phyloP scores from a whole-genome alignment of 1,284 basidiomycete species.

The Mycosarcoma mackinlayi region DNA sequence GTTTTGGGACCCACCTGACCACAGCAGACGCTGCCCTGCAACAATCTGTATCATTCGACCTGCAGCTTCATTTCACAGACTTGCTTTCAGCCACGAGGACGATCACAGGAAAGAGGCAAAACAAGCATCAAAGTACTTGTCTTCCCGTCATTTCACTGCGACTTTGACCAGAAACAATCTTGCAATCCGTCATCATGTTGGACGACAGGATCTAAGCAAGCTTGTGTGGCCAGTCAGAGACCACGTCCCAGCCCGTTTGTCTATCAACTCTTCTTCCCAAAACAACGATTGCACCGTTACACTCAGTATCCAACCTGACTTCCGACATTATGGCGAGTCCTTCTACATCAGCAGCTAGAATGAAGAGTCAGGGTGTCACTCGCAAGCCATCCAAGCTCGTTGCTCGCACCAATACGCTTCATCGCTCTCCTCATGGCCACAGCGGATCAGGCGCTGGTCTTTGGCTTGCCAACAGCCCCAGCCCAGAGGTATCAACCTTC shows the following conservation, averaged over 20 bases:
- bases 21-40: slow-evolving; percentile 1
- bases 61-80: slow-evolving; percentile 8
- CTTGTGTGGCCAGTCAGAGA: no score
- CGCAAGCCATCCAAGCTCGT: slow-evolving; percentile 37
- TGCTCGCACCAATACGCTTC: slow-evolving; percentile 31
- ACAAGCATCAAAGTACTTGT: no score
- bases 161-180: no score
- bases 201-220: neutral
- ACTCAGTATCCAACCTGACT: neutral
- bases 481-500: slow-evolving; percentile 14
- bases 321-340: slow-evolving; percentile 22
- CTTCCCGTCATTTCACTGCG: no score
- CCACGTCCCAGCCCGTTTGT: no score
- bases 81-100: neutral
- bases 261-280: no score
- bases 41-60: neutral
- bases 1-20: slow-evolving; percentile 1
- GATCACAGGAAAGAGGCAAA: neutral
- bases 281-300: no score
- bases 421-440: slow-evolving; percentile 44
- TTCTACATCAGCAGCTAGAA: slow-evolving; percentile 17
- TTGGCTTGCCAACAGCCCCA: slow-evolving; percentile 47
- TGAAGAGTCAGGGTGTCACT: slow-evolving; percentile 12
- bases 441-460: slow-evolving; percentile 48
- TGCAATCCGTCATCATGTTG: slow-evolving; percentile 1